phyloP scores from a whole-genome alignment of 164 flowering plant genomes.

The Brasenia schreberi region DNA sequence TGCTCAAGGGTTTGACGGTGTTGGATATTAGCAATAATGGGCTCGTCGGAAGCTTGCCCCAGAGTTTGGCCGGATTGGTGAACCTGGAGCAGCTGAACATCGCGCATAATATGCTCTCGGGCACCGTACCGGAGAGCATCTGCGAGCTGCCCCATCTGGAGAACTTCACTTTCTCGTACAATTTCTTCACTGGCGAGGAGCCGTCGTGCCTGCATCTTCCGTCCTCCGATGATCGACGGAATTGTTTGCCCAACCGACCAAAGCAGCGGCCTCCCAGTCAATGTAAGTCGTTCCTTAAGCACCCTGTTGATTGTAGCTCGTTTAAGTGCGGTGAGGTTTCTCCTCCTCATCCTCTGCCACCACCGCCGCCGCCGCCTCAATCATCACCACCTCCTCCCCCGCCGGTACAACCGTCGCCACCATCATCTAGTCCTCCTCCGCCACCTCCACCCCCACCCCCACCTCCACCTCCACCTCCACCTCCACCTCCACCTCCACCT shows the following conservation, averaged over 20 bases:
- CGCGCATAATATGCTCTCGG: slow-evolving; percentile 20
- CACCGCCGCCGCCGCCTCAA: neutral
- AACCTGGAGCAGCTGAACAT: slow-evolving; percentile 31
- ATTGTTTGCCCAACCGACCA: slow-evolving; percentile 52
- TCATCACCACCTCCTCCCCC: neutral
- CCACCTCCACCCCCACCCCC: neutral
- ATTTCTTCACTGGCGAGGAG: slow-evolving; percentile 62
- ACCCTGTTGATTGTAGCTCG: slow-evolving; percentile 15
- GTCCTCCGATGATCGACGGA: slow-evolving; percentile 46
- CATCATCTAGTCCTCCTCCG: neutral
- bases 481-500: neutral
- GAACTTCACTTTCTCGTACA: slow-evolving; percentile 58
- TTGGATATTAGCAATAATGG: slow-evolving; percentile 40
- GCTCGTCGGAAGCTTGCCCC: slow-evolving; percentile 8
- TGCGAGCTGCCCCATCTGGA: slow-evolving; percentile 1
- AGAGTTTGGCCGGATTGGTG: slow-evolving; percentile 35
- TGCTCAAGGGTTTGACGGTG: slow-evolving; percentile 40
- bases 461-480: neutral
- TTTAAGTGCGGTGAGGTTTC: slow-evolving; percentile 26
- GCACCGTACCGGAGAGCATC: slow-evolving; percentile 37
- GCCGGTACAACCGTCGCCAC: neutral
- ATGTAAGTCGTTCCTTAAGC: slow-evolving; percentile 20
- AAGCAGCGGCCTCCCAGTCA: slow-evolving; percentile 35
- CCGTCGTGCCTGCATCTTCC: slow-evolving; percentile 30
- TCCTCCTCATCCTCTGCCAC: slow-evolving; percentile 14